These are phyloP conservation scores for Phialocephala subalpina DNA, from an alignment of 2,329 filamentous ascomycete genomes.

Conservation along the genomic window DNA sequence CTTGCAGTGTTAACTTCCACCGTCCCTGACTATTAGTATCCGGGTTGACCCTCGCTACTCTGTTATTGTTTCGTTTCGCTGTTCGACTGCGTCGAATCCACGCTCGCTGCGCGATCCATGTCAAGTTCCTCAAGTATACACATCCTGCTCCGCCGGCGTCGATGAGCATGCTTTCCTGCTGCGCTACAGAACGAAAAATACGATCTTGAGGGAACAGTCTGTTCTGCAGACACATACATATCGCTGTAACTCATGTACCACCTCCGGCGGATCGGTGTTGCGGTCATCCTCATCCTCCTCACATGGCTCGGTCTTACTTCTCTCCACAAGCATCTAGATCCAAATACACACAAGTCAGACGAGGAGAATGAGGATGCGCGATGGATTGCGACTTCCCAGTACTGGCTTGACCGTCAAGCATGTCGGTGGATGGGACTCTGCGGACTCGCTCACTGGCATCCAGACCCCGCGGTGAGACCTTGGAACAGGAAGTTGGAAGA, in stretches of 20 bases:
- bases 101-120: conserved; percentile 22
- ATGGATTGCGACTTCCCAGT: conserved; percentile 77
- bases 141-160: conserved; percentile 20
- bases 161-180: conserved; percentile 21
- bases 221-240: background rate
- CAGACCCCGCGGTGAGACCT: conserved; percentile 54
- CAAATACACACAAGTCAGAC: conserved; percentile 59
- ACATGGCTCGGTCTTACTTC: conserved; percentile 54
- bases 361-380: conserved; percentile 67
- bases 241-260: conserved; percentile 29
- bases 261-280: conserved; percentile 39
- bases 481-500: conserved; percentile 32
- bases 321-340: conserved; percentile 65
- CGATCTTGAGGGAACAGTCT: conserved; percentile 8
- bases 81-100: conserved; percentile 25
- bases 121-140: conserved; percentile 3
- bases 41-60: conserved; percentile 17
- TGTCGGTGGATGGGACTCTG: conserved; percentile 85
- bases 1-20: background rate
- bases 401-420: conserved; percentile 77
- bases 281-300: conserved; percentile 53
- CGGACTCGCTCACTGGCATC: conserved; percentile 76
- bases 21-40: conserved; percentile 18
- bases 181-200: background rate
- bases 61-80: conserved; percentile 9